phyloP scores from a whole-genome alignment of 805 yeast species.

The Millerozyma acaciae region DNA sequence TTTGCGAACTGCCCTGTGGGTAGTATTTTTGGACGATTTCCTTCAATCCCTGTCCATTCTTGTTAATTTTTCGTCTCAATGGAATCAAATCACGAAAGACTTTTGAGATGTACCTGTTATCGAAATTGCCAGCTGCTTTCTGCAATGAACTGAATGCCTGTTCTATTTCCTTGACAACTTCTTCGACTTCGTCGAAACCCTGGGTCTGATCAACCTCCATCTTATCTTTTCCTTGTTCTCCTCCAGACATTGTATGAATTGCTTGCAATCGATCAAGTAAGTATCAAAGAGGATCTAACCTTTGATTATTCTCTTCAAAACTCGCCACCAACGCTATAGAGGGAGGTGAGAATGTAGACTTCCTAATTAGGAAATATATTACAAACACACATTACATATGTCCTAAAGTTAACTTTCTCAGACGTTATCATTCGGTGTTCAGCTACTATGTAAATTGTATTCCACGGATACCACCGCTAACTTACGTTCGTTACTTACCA shows the following conservation, averaged over 20 bases:
- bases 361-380: slow-evolving; percentile 7
- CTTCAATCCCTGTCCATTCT: slow-evolving; percentile 44
- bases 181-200: too few species aligned
- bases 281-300: too few species aligned
- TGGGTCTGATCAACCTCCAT: too few species aligned
- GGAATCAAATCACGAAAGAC: slow-evolving; percentile 79
- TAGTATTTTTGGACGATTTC: slow-evolving; percentile 54
- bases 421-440: neutral
- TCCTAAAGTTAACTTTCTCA: neutral
- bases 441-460: too few species aligned
- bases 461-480: too few species aligned
- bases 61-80: slow-evolving; percentile 60
- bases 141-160: slow-evolving; percentile 44
- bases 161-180: slow-evolving; percentile 35
- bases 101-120: slow-evolving; percentile 82
- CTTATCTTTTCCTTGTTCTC: too few species aligned
- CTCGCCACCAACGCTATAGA: slow-evolving; percentile 9
- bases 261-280: too few species aligned
- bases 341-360: slow-evolving; percentile 6
- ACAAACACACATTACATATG: neutral
- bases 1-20: slow-evolving; percentile 45
- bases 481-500: too few species aligned
- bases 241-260: too few species aligned
- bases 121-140: slow-evolving; percentile 68
- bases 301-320: too few species aligned